Base-by-base conservation (phyloP, 306 rosid genomes). In the Lathyrus oleraceus region DNA sequence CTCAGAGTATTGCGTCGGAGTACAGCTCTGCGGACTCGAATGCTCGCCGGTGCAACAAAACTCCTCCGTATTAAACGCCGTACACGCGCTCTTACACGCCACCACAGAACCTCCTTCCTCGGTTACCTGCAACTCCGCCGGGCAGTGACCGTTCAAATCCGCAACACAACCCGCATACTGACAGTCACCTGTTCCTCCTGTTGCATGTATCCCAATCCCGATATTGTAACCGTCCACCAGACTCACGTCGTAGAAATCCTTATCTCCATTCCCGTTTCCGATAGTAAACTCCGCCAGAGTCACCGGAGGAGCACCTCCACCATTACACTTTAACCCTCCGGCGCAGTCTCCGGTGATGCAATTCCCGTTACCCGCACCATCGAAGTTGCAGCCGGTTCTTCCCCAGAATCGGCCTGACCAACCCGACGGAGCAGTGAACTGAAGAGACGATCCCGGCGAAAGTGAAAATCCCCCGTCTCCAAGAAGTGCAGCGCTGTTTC, bases 391-490 rank as follows among this genome's bases (percentile, higher is more conserved):
- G 12, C 86, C 84, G 5, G 98, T 93, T 53, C 98, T 32, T 10
- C 61, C 98, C 98, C 98, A 93, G 64, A 90, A 83, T 12, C 98
- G 77, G 0, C 98, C 98, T 0, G 98, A 93, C 98, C 97, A 93
- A 0, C 98, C 97, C 0, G 65, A 36, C 2, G 91, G 90, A 2
- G 91, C 94, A 0, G 84, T 81, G 67, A 93, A 58, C 9, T 78
- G 75, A 5, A 70, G 28, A 0, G 87, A 72, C 0, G 80, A 48
- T 0, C 87, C 94, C 0, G 96, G 83, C 0, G 43, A 13, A 15
- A 93, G 68, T 4, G 81, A 10, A 13, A 90, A 84, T 5, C 96
- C 96, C 0, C 91, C 96, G 0, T 63, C 86, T 4, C 91, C 95
- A 23, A 90, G 90, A 27, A 49, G 4, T 0, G 82, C 79, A 10